Percentiles rank a stretch among this genome's conserved stretches.
These are phyloP conservation scores for Achaetomiella virescens DNA, from an alignment of 495 filamentous ascomycete species.

Conservation along the genomic window DNA sequence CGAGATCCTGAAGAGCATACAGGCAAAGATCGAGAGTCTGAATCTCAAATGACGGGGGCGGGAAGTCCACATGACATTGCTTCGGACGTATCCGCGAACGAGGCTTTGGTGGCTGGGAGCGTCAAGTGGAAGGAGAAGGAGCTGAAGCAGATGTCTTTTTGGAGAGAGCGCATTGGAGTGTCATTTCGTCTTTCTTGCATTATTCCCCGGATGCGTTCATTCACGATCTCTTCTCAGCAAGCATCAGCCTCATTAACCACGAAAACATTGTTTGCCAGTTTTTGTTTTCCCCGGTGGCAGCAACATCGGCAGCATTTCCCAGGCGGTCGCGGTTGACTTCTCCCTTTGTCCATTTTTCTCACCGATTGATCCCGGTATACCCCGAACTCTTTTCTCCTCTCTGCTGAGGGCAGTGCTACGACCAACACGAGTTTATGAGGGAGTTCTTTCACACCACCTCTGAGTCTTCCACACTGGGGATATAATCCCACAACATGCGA, in stretches of 20 bases:
- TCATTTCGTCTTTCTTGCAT: slow-evolving; percentile 1
- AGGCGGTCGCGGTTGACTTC: not conserved
- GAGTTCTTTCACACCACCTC: too few species aligned
- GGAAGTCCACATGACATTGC: not conserved
- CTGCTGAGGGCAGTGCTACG: too few species aligned
- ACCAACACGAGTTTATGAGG: too few species aligned
- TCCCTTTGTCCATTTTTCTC: too few species aligned
- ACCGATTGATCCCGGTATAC: too few species aligned
- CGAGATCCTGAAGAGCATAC: slow-evolving; percentile 54
- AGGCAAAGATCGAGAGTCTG: slow-evolving; percentile 49
- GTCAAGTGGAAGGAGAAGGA: not conserved
- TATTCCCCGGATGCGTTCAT: slow-evolving; percentile 6
- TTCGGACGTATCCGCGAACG: not conserved
- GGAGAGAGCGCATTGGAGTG: not conserved
- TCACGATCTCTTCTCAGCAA: slow-evolving; percentile 2
- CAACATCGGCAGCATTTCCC: not conserved
- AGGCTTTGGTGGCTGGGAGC: not conserved
- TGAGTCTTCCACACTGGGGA: not conserved
- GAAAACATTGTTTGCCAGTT: not conserved
- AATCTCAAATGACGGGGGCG: slow-evolving; percentile 28
- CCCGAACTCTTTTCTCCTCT: too few species aligned
- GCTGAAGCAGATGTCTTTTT: not conserved
- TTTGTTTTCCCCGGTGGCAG: not conserved
- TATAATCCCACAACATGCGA: not conserved
- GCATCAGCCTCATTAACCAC: slow-evolving; percentile 7